Conservation (phyloP, 2,329 filamentous ascomycete species). For the Arthrobotrys entomopaga region DNA sequence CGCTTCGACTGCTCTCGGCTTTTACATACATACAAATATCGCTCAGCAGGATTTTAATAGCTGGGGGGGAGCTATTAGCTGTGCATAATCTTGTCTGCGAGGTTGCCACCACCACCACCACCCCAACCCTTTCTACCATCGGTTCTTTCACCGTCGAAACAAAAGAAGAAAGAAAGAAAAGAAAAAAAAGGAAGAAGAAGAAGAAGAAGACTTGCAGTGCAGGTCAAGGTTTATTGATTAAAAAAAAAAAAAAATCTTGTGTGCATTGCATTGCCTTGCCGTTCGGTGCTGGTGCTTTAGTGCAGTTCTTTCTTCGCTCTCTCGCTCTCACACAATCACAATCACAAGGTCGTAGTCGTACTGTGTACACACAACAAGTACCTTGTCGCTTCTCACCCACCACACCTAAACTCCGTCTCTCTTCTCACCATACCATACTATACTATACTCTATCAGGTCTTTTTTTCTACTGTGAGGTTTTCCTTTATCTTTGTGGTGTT, state of each 20-base stretch:
- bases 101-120: slow-evolving; percentile 5
- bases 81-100: slow-evolving; percentile 11
- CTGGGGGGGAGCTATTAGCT: too few species aligned
- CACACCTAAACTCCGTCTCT: too few species aligned
- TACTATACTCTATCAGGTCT: too few species aligned
- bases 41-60: slow-evolving; percentile 14
- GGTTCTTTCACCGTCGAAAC: not conserved
- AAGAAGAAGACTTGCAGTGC: too few species aligned
- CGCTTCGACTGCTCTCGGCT: slow-evolving; percentile 21
- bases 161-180: too few species aligned
- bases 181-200: not conserved
- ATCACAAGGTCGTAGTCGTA: slow-evolving; percentile 22
- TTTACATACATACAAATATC: too few species aligned
- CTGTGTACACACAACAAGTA: slow-evolving; percentile 32
- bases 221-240: too few species aligned
- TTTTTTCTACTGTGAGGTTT: too few species aligned
- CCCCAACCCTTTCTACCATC: not conserved
- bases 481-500: too few species aligned
- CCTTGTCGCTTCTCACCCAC: slow-evolving; percentile 36
- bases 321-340: not conserved
- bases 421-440: too few species aligned
- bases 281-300: slow-evolving; percentile 2
- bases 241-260: not conserved
- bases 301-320: too few species aligned
- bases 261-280: slow-evolving; percentile 22